phyloP scores from a whole-genome alignment of 1,284 basidiomycete species.

The Cutaneotrichosporon sp. region DNA sequence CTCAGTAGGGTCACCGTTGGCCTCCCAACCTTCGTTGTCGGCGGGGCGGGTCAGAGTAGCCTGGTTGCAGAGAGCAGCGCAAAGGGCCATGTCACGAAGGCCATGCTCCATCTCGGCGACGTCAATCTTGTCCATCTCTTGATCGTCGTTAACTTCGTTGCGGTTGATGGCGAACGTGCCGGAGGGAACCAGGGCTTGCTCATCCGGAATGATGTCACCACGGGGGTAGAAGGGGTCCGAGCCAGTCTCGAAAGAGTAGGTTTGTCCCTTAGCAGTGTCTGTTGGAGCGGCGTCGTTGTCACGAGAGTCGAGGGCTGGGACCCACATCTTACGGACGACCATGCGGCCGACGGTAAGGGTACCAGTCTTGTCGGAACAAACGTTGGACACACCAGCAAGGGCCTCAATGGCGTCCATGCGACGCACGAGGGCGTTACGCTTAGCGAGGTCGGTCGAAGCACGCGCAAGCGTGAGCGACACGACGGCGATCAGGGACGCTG shows the following conservation, averaged over 20 bases:
- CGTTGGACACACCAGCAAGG: constrained; percentile 57
- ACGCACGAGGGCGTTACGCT: constrained; percentile 53
- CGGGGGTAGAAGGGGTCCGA: constrained; percentile 51
- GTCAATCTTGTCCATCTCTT: constrained; percentile 28
- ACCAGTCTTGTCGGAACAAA: constrained; percentile 63
- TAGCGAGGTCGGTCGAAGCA: constrained; percentile 49
- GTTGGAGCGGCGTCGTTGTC: constrained; percentile 28
- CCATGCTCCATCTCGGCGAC: constrained; percentile 31
- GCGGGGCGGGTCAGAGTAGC: constrained; percentile 48
- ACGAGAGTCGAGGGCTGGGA: constrained; percentile 46
- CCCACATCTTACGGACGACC: constrained; percentile 58
- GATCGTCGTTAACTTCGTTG: constrained; percentile 16
- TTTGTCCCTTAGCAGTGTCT: constrained; percentile 38
- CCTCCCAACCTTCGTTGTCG: constrained; percentile 56
- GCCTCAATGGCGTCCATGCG: constrained; percentile 55
- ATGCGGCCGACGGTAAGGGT: constrained; percentile 58
- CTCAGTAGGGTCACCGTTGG: constrained; percentile 65
- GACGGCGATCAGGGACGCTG: constrained; percentile 52
- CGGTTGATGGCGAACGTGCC: constrained; percentile 26
- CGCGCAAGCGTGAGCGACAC: constrained; percentile 48
- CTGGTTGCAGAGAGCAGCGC: constrained; percentile 52
- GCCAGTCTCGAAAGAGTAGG: constrained; percentile 48
- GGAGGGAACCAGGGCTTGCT: constrained; percentile 16
- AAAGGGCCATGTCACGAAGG: constrained; percentile 48
- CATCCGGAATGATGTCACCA: constrained; percentile 40